A percentile compares a stretch with the other conserved stretches of the same genome.
phyloP scores from a whole-genome alignment of 768 basidiomycete genomes.

The Scleroderma citrinum region DNA sequence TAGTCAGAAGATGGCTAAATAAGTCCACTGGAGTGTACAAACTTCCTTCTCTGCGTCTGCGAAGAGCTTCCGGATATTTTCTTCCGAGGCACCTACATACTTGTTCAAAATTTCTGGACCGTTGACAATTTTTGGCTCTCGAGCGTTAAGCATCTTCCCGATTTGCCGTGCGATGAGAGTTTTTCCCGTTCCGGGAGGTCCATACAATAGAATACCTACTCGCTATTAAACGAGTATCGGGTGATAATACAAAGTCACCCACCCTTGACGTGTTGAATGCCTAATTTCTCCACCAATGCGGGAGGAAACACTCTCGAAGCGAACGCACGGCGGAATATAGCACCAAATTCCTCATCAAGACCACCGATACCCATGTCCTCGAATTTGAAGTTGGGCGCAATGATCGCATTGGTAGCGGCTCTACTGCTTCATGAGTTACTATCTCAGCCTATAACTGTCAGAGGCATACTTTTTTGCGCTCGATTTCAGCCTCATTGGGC shows the following conservation, averaged over 20 bases:
- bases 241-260: slow-evolving; percentile 7
- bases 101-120: slow-evolving; percentile 98
- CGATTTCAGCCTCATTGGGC: slow-evolving; percentile 84
- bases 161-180: slow-evolving; percentile 98
- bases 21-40: background rate
- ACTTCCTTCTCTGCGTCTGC: slow-evolving; percentile 98
- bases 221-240: background rate
- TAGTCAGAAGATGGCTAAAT: slow-evolving; percentile 4
- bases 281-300: slow-evolving; percentile 92
- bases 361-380: slow-evolving; percentile 99
- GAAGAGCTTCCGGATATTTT: slow-evolving; percentile 96
- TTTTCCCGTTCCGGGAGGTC: slow-evolving; percentile 98
- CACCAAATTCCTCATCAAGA: slow-evolving; percentile 88
- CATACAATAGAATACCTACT: slow-evolving; percentile 86
- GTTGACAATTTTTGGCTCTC: slow-evolving; percentile 97
- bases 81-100: slow-evolving; percentile 94
- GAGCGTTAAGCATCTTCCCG: slow-evolving; percentile 97
- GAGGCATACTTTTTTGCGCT: slow-evolving; percentile 78
- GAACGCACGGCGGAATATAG: slow-evolving; percentile 98
- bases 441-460: background rate
- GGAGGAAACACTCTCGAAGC: slow-evolving; percentile 99
- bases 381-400: slow-evolving; percentile 98
- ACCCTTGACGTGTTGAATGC: slow-evolving; percentile 98
- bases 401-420: slow-evolving; percentile 88
- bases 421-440: slow-evolving; percentile 34